Evolutionary conservation across 2,329 filamentous ascomycete genomes (phyloP), one percentile per base, ranked within the genome.

Genomic region (Zymoseptoria ardabiliae): DNA sequence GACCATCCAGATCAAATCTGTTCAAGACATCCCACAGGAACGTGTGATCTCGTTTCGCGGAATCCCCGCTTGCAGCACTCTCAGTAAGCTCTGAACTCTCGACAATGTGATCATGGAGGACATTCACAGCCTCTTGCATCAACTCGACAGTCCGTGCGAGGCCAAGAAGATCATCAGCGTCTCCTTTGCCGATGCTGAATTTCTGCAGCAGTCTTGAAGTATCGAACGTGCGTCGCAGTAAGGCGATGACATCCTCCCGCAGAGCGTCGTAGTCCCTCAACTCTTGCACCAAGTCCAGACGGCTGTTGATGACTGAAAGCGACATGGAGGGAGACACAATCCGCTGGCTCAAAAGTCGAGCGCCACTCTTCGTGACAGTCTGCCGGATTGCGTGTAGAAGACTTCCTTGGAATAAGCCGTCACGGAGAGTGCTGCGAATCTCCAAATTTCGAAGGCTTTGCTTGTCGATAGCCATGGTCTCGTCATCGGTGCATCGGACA

Each of bases 281-380:
- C 51, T 85, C 81, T 20, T 88, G 82, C 3, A 97, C 91, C 0
- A 97, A 80, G 67, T 97, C 87, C 53, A 96, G 85, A 3, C 94
- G 84, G 58, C 84, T 80, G 63, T 88, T 87, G 66, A 99, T 97
- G 2, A 87, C 82, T 4, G 84, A 77, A 4, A 96, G 74, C 8
- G 88, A 95, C n/a, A 92, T 94, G 0, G 93, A 97, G 0, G 94
- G 94, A 0, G 91, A 87, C 54, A 85, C 85, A n/a, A 99, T 77
- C 80, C 94, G 91, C 66, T 91, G 87, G 63, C 87, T 87, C 6
- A 99, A 80, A 54, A 97, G 79, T 49, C 94, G 84, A 21, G 91
- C 87, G 57, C 94, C 94, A 65, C 93, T 92, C 70, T 92, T 96
- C 0, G 94, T 99, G 17, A 91, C 89, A 0, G 94, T 99, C 56